A percentile compares a stretch with the other conserved stretches of the same genome.
phyloP scores from a whole-genome alignment of 2,329 filamentous ascomycete species.

The Aspergillus neoniger region DNA sequence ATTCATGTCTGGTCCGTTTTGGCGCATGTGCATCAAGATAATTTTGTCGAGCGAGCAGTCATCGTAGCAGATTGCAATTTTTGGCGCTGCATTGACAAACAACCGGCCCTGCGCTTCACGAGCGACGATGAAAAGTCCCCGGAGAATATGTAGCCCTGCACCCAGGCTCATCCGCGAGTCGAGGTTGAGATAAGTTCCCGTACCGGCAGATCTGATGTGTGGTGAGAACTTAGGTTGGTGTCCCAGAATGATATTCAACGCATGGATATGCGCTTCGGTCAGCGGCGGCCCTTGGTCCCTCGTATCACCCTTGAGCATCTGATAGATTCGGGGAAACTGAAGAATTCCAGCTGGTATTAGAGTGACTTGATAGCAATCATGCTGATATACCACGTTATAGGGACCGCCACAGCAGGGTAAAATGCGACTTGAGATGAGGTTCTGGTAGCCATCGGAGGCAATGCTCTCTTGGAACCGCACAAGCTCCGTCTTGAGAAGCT shows the following conservation, averaged over 20 bases:
- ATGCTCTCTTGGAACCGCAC: not conserved
- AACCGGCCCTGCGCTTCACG: not conserved
- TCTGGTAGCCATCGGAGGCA: not conserved
- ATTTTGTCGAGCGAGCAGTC: not conserved
- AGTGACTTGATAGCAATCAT: not conserved
- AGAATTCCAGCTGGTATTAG: not conserved
- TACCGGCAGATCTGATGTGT: not conserved
- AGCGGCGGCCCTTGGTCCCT: not conserved
- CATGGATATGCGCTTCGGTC: slow-evolving; percentile 44
- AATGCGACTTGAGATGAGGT: not conserved
- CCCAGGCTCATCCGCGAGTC: not conserved
- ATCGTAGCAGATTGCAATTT: not conserved
- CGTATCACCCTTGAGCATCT: not conserved
- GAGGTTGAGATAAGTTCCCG: not conserved
- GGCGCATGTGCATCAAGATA: not conserved
- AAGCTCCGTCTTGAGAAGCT: not conserved
- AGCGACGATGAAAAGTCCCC: not conserved
- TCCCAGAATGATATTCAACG: slow-evolving; percentile 60
- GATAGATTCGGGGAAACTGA: not conserved
- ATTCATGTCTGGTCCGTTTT: not conserved
- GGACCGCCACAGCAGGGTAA: not conserved
- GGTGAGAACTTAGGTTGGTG: not conserved
- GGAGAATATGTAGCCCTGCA: not conserved
- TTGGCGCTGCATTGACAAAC: not conserved
- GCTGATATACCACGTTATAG: not conserved